A percentile compares a stretch with the other conserved stretches of the same genome.
Conservation (phyloP, 176 grass and related monocot genomes). For the Zizania latifolia region DNA sequence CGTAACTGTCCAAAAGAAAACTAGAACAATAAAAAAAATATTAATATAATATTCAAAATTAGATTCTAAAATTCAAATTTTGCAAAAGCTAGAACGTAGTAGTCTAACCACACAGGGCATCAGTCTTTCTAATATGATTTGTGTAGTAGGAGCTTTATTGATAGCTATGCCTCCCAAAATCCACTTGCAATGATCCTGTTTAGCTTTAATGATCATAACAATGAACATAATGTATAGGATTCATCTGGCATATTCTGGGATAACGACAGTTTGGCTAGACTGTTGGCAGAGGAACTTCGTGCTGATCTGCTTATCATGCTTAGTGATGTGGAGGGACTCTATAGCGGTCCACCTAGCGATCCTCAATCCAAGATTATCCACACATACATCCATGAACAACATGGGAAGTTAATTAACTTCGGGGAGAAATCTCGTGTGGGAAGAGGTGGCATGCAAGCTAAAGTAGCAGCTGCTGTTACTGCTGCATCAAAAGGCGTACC, state of each 20-base stretch:
- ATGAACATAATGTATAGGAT: conserved; percentile 55
- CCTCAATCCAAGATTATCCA: conserved; percentile 84
- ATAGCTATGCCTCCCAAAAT: neutral
- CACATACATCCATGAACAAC: conserved; percentile 84
- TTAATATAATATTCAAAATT: too few relatives aligned
- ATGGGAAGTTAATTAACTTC: conserved; percentile 77
- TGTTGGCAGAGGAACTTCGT: conserved; percentile 75
- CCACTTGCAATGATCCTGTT: neutral
- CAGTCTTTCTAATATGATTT: neutral
- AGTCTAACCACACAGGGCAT: too few relatives aligned
- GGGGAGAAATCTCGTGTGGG: conserved; percentile 94
- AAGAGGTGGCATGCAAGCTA: conserved; percentile 97
- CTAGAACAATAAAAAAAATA: too few relatives aligned
- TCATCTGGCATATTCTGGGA: conserved; percentile 97
- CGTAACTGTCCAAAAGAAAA: too few relatives aligned
- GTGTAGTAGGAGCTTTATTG: neutral
- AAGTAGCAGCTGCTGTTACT: conserved; percentile 74
- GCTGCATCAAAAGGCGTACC: conserved; percentile 72
- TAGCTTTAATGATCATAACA: conserved; percentile 8
- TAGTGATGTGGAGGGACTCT: conserved; percentile 95
- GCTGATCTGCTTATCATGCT: conserved; percentile 91
- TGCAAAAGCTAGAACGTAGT: too few relatives aligned
- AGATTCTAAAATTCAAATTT: too few relatives aligned
- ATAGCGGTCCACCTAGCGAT: conserved; percentile 84
- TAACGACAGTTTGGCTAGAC: conserved; percentile 87